Base-by-base conservation (phyloP, 768 basidiomycete genomes). In the Holtermannia corniformis region DNA sequence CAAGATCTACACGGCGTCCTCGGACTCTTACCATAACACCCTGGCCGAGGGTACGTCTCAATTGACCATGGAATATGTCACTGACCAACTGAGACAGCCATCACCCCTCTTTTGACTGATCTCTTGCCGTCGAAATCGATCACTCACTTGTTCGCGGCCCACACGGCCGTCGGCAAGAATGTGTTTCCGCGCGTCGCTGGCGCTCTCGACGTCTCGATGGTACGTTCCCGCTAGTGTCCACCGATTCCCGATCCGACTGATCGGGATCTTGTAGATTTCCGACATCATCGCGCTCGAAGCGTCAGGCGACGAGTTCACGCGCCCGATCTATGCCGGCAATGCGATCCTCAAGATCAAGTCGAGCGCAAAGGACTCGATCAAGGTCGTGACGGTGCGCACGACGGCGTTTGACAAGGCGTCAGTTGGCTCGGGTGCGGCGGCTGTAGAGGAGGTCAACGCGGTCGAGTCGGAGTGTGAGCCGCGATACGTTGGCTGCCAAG, bases 251-350 rank as follows among this genome's bases (percentile, higher is more conserved):
- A 12, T 23, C 16, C 19, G n/a, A 41, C 42, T 51, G 1, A 44
- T 21, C 20, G 13, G n/a, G n/a, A n/a, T n/a, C 32, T 37, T 37
- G 3, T 51, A 73, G 72, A 80, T 95, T 55, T 90, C 90, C 27
- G 92, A 97, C 73, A 81, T 97, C 62, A 86, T 83, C 27, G 85
- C 84, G 13, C 76, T 96, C 58, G 78, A 82, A 40, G 72, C 82
- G n/a, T 56, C 58, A 2, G 81, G 82, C 27, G 83, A 85, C 59
- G 79, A 77, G 62, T 97, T 92, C 71, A 83, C 86, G 3, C 86
- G 93, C 22, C 90, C 89, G 23, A 95, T 97, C 64, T 97, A 99
- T 64, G 95, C 95, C 21, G 95, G 95, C 46, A 97, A 97, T 67
- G 95, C 95, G 43, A 89, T 97, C 51, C 80, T 91, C 22, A 93